Conservation (phyloP, 305 asterid species). For the Fraxinus sp. region DNA sequence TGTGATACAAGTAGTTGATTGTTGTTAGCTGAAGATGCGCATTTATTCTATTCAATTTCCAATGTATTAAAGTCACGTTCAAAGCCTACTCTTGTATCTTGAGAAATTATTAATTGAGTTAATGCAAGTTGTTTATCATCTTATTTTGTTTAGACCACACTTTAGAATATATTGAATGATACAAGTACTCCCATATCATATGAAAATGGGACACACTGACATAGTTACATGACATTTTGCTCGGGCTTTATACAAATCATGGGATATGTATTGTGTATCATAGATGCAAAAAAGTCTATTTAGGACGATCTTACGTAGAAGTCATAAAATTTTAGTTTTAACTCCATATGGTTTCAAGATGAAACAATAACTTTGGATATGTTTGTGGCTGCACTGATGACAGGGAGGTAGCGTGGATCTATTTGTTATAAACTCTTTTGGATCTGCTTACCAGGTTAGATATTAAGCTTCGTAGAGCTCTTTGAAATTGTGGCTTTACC, state of each 20-base stretch:
- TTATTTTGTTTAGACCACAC: neutral
- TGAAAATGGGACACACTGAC: neutral
- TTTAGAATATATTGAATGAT: neutral
- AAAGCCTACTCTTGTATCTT: neutral
- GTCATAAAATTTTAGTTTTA: constrained; percentile 4
- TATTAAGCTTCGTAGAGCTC: constrained; percentile 15
- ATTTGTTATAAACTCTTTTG: constrained; percentile 86
- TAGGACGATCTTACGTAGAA: neutral
- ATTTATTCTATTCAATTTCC: neutral
- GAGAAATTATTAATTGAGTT: neutral
- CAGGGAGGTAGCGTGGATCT: constrained; percentile 85
- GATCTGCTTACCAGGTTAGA: constrained; percentile 91
- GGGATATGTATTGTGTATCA: neutral
- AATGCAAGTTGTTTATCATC: neutral
- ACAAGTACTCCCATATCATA: neutral
- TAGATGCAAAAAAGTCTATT: neutral
- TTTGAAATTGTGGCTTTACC: constrained; percentile 17
- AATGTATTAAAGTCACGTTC: neutral
- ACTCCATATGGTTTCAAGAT: constrained; percentile 9
- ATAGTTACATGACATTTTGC: constrained; percentile 1
- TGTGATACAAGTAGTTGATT: neutral
- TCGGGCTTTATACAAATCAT: neutral
- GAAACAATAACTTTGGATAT: constrained; percentile 13
- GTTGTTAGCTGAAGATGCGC: neutral
- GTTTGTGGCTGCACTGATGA: constrained; percentile 27